Evolutionary conservation across 2,329 filamentous ascomycete species (phyloP).

Genomic region (Fusarium sterilihyphosum): DNA sequence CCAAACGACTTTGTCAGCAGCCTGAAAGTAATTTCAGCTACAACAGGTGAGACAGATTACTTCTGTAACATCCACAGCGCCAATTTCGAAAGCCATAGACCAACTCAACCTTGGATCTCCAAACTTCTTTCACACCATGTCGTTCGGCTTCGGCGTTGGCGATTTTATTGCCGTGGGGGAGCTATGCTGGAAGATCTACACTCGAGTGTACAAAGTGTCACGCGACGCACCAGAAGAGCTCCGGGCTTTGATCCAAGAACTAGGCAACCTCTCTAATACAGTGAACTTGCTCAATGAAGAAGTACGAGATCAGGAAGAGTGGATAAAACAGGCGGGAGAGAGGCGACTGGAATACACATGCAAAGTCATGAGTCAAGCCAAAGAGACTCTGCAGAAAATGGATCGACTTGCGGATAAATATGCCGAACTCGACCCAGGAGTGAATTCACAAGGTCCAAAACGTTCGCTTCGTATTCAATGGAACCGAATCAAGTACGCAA

Average conservation of each 20-base stretch:
- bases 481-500: neutral
- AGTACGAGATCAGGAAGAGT: accelerated
- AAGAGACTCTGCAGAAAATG: neutral
- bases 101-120: accelerated
- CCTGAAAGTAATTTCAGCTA: accelerated
- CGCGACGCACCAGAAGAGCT: accelerated
- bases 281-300: accelerated
- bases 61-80: neutral
- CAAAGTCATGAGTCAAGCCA: neutral
- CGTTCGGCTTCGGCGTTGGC: neutral
- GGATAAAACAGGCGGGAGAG: accelerated
- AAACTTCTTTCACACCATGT: neutral
- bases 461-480: accelerated
- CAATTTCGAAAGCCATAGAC: accelerated
- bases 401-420: neutral
- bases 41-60: neutral
- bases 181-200: neutral
- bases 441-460: accelerated
- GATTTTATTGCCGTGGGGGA: neutral
- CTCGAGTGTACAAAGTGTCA: accelerated
- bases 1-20: neutral
- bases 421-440: accelerated
- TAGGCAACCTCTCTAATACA: accelerated
- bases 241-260: accelerated
- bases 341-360: neutral